Evolutionary conservation across 78 protist species (phyloP), one percentile per base, ranked within the genome.

Genomic region (Dictyostelium brefeldianum): DNA sequence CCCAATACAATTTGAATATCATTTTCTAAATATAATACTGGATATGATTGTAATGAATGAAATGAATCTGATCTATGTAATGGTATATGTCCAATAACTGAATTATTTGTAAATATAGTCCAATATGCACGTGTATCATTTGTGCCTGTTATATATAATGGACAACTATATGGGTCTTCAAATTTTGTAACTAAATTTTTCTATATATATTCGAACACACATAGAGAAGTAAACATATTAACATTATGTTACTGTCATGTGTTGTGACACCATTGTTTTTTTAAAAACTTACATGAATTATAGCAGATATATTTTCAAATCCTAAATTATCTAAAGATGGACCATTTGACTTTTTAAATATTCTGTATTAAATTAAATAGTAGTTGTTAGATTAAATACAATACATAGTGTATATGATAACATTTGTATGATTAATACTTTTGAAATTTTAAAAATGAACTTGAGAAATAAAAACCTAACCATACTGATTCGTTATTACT

Each of bases 1-100:
- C 92, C 92, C 47, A 84, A 73, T 65, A 84, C 70, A 17, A 84
- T 69, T 18, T 84, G 92, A 62, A 84, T 84, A 59, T 84, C 92
- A 27, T 47, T 47, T 64, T 84, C 92, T 22, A 84, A 48, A 43
- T 71, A 74, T 29, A 84, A n/a, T 18, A 84, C 69, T 22, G 92
- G 92, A 10, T 84, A 84, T 41, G 83, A 53, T 27, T 84, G 92
- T 6, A 84, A 48, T 3, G 83, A 73, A 69, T 84, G 92, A 57
- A 75, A 84, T 1, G 92, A 74, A 62, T 84, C 92, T 22, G 92
- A 84, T 74, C 92, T 29, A 25, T 84, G 92, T 8, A 84, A 46
- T 47, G 92, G 92, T 17, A 84, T 84, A 57, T 84, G 92, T 17
- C 81, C 83, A 17, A 47, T 46, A 6, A 84, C 67, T 25, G 25